These are phyloP conservation scores for Maudiozyma serrabonitensis DNA, from an alignment of 805 yeast species.

Conservation along the genomic window DNA sequence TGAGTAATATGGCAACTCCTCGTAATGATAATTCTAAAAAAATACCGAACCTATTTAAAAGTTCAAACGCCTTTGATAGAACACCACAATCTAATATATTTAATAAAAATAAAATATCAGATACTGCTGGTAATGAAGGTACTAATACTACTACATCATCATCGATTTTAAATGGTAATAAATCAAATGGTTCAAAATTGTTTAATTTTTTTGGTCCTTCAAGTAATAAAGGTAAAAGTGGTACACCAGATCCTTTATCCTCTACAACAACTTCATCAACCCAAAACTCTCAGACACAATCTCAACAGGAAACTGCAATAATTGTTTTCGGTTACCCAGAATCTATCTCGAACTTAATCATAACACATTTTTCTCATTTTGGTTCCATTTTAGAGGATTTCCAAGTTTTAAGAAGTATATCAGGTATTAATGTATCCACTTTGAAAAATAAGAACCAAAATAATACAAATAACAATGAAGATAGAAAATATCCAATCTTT, in stretches of 20 bases:
- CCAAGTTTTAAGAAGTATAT: slow-evolving; percentile 33
- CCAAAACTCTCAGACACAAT: background rate
- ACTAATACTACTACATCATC: background rate
- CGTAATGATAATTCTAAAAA: background rate
- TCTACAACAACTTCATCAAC: background rate
- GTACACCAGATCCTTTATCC: background rate
- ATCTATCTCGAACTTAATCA: slow-evolving; percentile 51
- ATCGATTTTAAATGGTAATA: background rate
- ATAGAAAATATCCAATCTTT: slow-evolving; percentile 51
- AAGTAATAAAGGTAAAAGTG: background rate
- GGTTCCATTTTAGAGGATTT: slow-evolving; percentile 75
- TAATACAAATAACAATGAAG: slow-evolving; percentile 5
- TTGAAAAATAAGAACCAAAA: slow-evolving; percentile 10
- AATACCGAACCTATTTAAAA: background rate
- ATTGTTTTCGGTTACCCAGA: slow-evolving; percentile 87
- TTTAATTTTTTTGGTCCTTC: background rate
- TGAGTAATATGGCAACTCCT: background rate
- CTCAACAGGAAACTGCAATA: slow-evolving; percentile 48
- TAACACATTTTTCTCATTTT: slow-evolving; percentile 66
- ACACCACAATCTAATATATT: background rate
- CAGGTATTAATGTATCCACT: slow-evolving; percentile 25
- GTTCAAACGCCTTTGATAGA: slow-evolving; percentile 15
- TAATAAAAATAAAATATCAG: background rate
- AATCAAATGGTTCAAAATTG: background rate
- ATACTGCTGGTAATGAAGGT: background rate